Base-by-base conservation (phyloP, 1,139 yeast species). In the Candida sp. region DNA sequence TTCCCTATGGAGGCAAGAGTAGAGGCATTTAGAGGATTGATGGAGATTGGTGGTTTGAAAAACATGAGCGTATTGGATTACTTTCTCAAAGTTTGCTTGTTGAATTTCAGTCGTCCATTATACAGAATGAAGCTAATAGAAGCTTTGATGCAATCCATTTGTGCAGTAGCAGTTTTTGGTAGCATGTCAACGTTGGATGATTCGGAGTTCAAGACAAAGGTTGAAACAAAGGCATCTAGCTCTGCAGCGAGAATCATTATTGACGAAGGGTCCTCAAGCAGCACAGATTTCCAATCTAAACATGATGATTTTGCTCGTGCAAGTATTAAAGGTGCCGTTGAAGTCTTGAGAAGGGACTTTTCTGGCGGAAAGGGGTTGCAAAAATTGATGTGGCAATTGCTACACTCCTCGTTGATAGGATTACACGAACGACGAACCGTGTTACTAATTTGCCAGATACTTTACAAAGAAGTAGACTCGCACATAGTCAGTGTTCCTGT, bases 31-130 rank as follows among this genome's bases (percentile, higher is more conserved):
- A 81, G 81, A 49, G 90, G 93, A 0, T 62, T 94, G 39, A 72
- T 93, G 49, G 62, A 81, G 4, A 72, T 90, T 35, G 98, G 98
- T 8, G 98, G 96, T 0, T 70, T 92, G 54, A 85, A 84, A 53
- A 88, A 90, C 61, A 67, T 73, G 12, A 74, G 77, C 26, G 75
- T 91, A 4, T 63, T 91, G 57, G 73, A 78, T 30, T 90, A 90
- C 61, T 83, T 85, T 54, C 81, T 90, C 58, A 76, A 83, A 44
- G 71, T 83, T 0, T 69, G 86, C 45, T 75, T 85, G 41, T 72
- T 86, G 46, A 92, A 87, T 44, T 73, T 75, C 3, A 50, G 59
- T 3, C 80, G 86, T 3, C 71, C 81, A 0, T 76, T 75, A 47
- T 72, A 90, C 45, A 78, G 84, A 47, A 71, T 75, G 25, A 76